Evolutionary conservation across 176 grass and related monocot species (phyloP).

Genomic region (Phragmites australis): DNA sequence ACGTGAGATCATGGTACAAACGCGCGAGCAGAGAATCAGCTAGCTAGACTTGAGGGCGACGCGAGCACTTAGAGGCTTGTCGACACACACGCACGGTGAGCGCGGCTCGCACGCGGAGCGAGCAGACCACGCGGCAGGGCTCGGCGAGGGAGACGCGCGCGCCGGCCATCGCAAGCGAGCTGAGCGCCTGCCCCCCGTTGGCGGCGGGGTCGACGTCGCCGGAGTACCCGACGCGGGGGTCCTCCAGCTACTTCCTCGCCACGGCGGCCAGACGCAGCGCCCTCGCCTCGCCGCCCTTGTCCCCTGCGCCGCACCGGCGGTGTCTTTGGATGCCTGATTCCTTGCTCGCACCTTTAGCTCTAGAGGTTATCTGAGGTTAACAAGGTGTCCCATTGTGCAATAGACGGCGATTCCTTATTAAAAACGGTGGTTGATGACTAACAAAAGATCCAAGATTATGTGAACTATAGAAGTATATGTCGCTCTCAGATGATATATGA

Average conservation of each 20-base stretch:
- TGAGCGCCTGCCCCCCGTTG: constrained; percentile 31
- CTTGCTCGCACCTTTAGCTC: background rate
- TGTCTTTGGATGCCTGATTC: too few species aligned
- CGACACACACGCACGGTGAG: constrained; percentile 41
- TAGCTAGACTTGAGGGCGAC: too few species aligned
- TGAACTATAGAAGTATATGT: too few species aligned
- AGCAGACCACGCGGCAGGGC: constrained; percentile 43
- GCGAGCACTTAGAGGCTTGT: background rate
- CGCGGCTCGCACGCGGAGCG: constrained; percentile 46
- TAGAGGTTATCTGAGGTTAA: background rate
- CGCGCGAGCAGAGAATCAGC: too few species aligned
- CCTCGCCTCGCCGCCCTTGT: background rate
- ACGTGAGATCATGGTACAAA: background rate
- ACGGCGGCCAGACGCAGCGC: background rate
- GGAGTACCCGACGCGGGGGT: background rate
- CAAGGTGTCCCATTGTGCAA: background rate
- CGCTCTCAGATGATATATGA: background rate
- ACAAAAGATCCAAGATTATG: background rate
- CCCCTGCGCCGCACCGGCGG: too few species aligned
- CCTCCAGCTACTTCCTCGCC: constrained; percentile 14
- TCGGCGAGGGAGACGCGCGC: constrained; percentile 34
- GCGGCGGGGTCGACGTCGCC: background rate
- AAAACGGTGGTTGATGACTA: background rate
- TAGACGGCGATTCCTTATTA: background rate
- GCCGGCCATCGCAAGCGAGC: constrained; percentile 30